phyloP scores from a whole-genome alignment of 306 rosid species.

The Cicer arietinum region DNA sequence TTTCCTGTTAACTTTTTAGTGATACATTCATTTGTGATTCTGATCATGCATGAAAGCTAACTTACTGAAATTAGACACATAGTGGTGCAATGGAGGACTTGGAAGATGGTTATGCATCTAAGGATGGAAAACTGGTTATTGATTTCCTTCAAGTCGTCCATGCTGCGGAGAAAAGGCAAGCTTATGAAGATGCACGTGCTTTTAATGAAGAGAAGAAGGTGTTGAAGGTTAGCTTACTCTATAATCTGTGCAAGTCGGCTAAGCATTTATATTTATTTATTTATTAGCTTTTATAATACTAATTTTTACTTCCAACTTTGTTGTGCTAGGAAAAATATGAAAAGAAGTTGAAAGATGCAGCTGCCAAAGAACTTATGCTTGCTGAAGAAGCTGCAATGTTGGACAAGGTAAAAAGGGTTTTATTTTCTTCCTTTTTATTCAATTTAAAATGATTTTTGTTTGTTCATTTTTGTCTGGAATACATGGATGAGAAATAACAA shows the following conservation, averaged over 20 bases:
- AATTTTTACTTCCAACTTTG: constrained; percentile 24
- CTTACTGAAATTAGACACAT: constrained; percentile 55
- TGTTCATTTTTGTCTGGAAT: constrained; percentile 3
- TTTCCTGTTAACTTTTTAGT: constrained; percentile 21
- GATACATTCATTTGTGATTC: constrained; percentile 34
- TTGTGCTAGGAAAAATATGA: constrained; percentile 74
- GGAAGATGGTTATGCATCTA: constrained; percentile 67
- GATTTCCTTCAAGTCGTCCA: constrained; percentile 93
- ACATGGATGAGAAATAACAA: constrained; percentile 31
- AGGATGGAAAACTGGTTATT: constrained; percentile 83
- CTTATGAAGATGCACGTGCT: constrained; percentile 74
- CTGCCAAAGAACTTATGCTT: constrained; percentile 81
- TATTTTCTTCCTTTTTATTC: constrained; percentile 26
- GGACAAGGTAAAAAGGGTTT: constrained; percentile 67
- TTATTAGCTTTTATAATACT: constrained; percentile 44
- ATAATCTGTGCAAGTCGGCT: constrained; percentile 32
- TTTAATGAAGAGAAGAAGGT: constrained; percentile 75
- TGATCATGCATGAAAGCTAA: constrained; percentile 36
- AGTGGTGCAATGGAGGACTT: constrained; percentile 58
- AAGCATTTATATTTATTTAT: constrained; percentile 30
- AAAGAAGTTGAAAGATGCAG: constrained; percentile 87
- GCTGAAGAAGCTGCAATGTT: constrained; percentile 94
- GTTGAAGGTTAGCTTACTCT: constrained; percentile 60
- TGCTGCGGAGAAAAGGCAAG: constrained; percentile 87
- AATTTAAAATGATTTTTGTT: constrained; percentile 5